phyloP scores from a whole-genome alignment of 2,329 filamentous ascomycete genomes.

The Trichoderma sp. region DNA sequence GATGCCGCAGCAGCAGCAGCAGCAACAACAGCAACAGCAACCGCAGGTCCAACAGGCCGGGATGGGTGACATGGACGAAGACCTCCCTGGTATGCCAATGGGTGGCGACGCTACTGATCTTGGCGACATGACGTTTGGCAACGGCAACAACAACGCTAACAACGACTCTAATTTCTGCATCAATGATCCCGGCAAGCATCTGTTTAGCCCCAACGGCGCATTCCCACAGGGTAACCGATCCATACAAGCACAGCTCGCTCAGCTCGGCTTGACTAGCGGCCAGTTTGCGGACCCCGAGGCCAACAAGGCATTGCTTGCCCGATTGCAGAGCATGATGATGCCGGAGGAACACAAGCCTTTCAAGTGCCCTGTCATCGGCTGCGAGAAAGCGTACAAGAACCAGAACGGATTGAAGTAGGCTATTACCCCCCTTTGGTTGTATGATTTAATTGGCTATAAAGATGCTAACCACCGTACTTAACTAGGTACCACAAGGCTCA shows the following conservation, averaged over 20 bases:
- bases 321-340: conserved; percentile 64
- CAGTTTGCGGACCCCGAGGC: conserved; percentile 81
- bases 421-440: neutral
- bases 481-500: conserved; percentile 73
- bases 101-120: conserved; percentile 58
- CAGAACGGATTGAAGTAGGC: conserved; percentile 95
- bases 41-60: conserved; percentile 58
- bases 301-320: conserved; percentile 60
- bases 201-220: conserved; percentile 83
- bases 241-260: conserved; percentile 69
- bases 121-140: conserved; percentile 60
- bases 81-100: conserved; percentile 65
- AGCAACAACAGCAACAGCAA: conserved; percentile 64
- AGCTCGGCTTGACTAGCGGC: conserved; percentile 74
- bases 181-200: conserved; percentile 90
- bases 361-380: conserved; percentile 96
- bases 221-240: conserved; percentile 66
- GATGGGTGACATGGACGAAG: conserved; percentile 68
- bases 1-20: conserved; percentile 65
- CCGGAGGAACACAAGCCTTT: conserved; percentile 97
- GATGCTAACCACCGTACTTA: conserved; percentile 7
- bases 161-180: conserved; percentile 64
- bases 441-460: neutral
- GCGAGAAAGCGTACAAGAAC: conserved; percentile 99
- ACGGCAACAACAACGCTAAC: conserved; percentile 40